Conservation (phyloP, 345 rosid genomes). For the Viola odorata region DNA sequence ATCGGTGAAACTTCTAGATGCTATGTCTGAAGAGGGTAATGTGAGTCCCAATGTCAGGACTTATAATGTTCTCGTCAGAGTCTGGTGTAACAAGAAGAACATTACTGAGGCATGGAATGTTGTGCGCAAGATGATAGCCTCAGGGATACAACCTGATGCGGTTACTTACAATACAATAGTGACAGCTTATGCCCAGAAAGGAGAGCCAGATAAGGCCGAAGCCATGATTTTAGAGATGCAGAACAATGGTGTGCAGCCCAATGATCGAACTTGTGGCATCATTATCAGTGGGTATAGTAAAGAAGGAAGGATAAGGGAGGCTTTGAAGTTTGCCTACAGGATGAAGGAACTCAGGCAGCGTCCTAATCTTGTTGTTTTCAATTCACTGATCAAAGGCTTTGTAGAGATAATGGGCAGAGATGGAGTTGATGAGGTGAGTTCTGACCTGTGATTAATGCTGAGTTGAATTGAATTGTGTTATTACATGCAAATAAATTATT, state of each 20-base stretch:
- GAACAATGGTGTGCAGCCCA: constrained; percentile 53
- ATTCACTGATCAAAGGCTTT: constrained; percentile 80
- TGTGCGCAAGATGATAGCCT: constrained; percentile 59
- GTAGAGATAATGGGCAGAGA: constrained; percentile 47
- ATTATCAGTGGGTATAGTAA: constrained; percentile 73
- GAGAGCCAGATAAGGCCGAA: constrained; percentile 63
- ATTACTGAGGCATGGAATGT: constrained; percentile 75
- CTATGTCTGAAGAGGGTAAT: constrained; percentile 46
- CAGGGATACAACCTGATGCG: constrained; percentile 65
- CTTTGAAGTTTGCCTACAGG: constrained; percentile 59
- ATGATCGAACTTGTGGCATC: constrained; percentile 77
- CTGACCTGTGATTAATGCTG: not conserved
- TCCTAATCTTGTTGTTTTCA: constrained; percentile 80
- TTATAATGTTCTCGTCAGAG: constrained; percentile 66
- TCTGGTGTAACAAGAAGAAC: constrained; percentile 70
- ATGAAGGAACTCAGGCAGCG: constrained; percentile 79
- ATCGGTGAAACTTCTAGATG: constrained; percentile 53
- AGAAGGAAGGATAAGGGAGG: constrained; percentile 77
- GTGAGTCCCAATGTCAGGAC: constrained; percentile 73
- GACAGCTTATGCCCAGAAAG: constrained; percentile 57
- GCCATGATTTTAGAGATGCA: constrained; percentile 68
- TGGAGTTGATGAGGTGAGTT: constrained; percentile 78
- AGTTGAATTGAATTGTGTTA: not conserved
- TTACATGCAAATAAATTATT: not conserved
- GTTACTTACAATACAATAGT: constrained; percentile 82